phyloP scores from a whole-genome alignment of 73 alveolate species.

The Paramecium bursaria region DNA sequence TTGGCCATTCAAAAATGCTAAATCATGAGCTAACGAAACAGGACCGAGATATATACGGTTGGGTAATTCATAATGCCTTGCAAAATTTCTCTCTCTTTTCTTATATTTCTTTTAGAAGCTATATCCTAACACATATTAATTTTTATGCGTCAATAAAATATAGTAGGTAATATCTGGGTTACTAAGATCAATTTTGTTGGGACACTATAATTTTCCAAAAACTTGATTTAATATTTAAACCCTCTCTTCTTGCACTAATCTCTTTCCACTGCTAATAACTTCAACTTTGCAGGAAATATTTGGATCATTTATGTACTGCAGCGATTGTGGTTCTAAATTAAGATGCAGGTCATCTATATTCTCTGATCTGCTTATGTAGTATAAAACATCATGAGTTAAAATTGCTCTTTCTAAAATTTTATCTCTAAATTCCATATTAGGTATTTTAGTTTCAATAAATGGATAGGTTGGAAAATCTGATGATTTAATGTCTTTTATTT shows the following conservation, averaged over 20 bases:
- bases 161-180: slow-evolving; percentile 85
- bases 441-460: slow-evolving; percentile 71
- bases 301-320: slow-evolving; percentile 45
- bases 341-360: slow-evolving; percentile 7
- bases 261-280: slow-evolving; percentile 81
- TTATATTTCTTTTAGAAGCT: slow-evolving; percentile 81
- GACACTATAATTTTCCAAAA: slow-evolving; percentile 78
- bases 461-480: slow-evolving; percentile 65
- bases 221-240: slow-evolving; percentile 76
- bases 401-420: slow-evolving; percentile 73
- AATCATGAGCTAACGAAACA: slow-evolving; percentile 92
- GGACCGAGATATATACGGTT: slow-evolving; percentile 97
- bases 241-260: slow-evolving; percentile 72
- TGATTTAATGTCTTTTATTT: slow-evolving; percentile 46
- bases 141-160: slow-evolving; percentile 72
- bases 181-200: slow-evolving; percentile 81
- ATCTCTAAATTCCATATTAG: slow-evolving; percentile 55
- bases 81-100: slow-evolving; percentile 80
- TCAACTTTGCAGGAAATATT: slow-evolving; percentile 73
- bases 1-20: slow-evolving; percentile 97
- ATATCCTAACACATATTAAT: slow-evolving; percentile 77
- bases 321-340: slow-evolving; percentile 40
- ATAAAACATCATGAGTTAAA: slow-evolving; percentile 67
- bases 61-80: slow-evolving; percentile 84
- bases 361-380: slow-evolving; percentile 36